Base-by-base conservation (phyloP, 495 filamentous ascomycete species). In the Thermochaetoides thermophila region DNA sequence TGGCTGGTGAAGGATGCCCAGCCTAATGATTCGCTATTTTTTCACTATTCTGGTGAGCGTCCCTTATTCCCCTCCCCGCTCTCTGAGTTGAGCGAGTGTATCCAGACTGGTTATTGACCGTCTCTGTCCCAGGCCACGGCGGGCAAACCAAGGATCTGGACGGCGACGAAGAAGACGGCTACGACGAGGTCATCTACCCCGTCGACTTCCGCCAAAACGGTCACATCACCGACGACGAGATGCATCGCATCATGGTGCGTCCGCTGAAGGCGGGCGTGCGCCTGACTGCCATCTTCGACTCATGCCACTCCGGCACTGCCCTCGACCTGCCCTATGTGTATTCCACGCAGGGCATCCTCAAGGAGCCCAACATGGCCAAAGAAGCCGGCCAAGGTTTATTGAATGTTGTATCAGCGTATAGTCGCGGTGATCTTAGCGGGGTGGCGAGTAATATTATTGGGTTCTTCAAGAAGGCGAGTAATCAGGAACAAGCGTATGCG, bases 261-360 rank as follows among this genome's bases (percentile, higher is more conserved):
- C 74, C 83, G 7, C 64, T 97, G 10, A 68, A 69, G 42, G 68
- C 81, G 8, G 89, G 89, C 37, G 87, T 94, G 15, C 76, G 89
- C 21, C 64, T 97, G 32, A 97, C 89, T 1, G 89, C 89, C 27
- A 96, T 97, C 55, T 97, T 97, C 63, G 89, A 97, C 60, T 94
- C 86, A n/a, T 97, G 89, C 62, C 89, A 97, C 58, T 94, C 86
- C 3, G 89, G 89, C 42, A 92, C 89, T 6, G 89, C 86, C 5
- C 69, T 97, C 46, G 89, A 97, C 51, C 71, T 97, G 17, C 89
- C 89, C 20, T 97, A 95, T 62, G 79, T 97, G 55, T 97, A 97
- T 69, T 87, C 81, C 40, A 95, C 86, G 15, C 73, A 79, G 46
- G 89, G 89, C 55, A 70, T 95, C 19, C 81, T 96, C 68, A 97